A percentile compares a stretch with the other conserved stretches of the same genome.
These are phyloP conservation scores for Colletotrichum cereale DNA, from an alignment of 2,329 filamentous ascomycete genomes.

Conservation along the genomic window DNA sequence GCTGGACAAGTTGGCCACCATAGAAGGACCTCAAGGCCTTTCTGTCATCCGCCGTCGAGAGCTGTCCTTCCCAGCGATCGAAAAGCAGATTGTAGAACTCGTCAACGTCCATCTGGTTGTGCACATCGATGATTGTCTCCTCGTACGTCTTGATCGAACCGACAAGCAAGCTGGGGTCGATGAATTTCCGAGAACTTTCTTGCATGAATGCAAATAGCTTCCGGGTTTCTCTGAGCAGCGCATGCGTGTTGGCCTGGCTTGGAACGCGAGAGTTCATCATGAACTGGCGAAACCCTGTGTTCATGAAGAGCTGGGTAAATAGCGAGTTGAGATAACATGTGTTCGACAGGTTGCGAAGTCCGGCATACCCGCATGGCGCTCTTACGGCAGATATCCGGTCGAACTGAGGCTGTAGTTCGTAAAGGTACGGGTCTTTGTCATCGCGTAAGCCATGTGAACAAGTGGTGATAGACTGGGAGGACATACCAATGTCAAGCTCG, in stretches of 20 bases:
- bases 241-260: constrained; percentile 69
- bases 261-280: constrained; percentile 75
- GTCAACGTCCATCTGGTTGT: constrained; percentile 96
- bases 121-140: constrained; percentile 84
- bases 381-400: constrained; percentile 78
- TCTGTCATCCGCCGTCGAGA: constrained; percentile 76
- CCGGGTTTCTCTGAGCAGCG: constrained; percentile 81
- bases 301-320: constrained; percentile 96
- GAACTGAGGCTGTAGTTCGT: constrained; percentile 71
- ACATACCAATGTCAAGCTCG: constrained; percentile 30
- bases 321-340: constrained; percentile 98
- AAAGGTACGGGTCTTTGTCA: constrained; percentile 64
- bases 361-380: constrained; percentile 84
- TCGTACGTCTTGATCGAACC: constrained; percentile 85
- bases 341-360: constrained; percentile 91
- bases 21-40: constrained; percentile 85
- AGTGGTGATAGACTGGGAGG: neutral
- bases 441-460: constrained; percentile 4
- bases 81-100: constrained; percentile 97
- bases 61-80: constrained; percentile 88
- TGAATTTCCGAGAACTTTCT: constrained; percentile 78
- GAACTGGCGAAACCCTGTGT: constrained; percentile 86
- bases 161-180: constrained; percentile 81
- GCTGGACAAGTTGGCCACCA: constrained; percentile 90
- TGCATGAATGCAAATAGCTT: constrained; percentile 89